Evolutionary conservation across 768 basidiomycete genomes (phyloP).

Genomic region (Kondoa subrosea): DNA sequence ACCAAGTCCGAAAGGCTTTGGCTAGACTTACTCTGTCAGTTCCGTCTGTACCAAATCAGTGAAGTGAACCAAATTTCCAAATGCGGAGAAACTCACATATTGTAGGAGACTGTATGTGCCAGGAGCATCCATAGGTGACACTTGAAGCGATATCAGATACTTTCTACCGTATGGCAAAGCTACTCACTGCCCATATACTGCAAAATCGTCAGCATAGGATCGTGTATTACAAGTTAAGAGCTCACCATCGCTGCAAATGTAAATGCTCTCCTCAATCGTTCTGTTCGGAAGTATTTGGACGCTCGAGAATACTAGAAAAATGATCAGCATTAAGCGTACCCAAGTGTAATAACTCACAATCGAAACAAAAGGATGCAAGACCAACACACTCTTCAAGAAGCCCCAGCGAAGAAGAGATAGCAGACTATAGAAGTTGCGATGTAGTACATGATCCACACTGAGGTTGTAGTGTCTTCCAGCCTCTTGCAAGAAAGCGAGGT

Average conservation of each 20-base stretch:
- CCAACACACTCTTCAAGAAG: slow-evolving; percentile 30
- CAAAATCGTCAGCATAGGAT: neutral
- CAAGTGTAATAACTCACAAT: slow-evolving; percentile 22
- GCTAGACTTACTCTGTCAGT: neutral
- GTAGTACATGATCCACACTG: slow-evolving; percentile 33
- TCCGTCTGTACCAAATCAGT: slow-evolving; percentile 1
- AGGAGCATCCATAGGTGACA: slow-evolving; percentile 36
- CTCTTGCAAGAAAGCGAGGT: slow-evolving; percentile 30
- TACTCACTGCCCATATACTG: slow-evolving; percentile 1
- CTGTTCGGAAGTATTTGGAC: slow-evolving; percentile 27
- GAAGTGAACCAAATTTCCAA: neutral
- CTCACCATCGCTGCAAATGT: slow-evolving; percentile 33
- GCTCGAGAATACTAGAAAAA: slow-evolving; percentile 20
- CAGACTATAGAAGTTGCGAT: slow-evolving; percentile 32
- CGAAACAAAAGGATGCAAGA: slow-evolving; percentile 32
- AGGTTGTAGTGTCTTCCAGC: slow-evolving; percentile 31
- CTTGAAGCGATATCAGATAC: slow-evolving; percentile 10
- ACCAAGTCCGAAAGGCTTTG: slow-evolving; percentile 12
- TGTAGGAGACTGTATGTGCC: slow-evolving; percentile 36
- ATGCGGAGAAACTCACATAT: slow-evolving; percentile 34
- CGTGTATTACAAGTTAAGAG: slow-evolving; percentile 26
- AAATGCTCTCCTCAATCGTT: slow-evolving; percentile 34
- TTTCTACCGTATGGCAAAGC: neutral
- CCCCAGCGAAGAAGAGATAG: slow-evolving; percentile 32
- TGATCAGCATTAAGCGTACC: neutral